Conservation (phyloP, 345 rosid species). For the Euclidium syriacum region DNA sequence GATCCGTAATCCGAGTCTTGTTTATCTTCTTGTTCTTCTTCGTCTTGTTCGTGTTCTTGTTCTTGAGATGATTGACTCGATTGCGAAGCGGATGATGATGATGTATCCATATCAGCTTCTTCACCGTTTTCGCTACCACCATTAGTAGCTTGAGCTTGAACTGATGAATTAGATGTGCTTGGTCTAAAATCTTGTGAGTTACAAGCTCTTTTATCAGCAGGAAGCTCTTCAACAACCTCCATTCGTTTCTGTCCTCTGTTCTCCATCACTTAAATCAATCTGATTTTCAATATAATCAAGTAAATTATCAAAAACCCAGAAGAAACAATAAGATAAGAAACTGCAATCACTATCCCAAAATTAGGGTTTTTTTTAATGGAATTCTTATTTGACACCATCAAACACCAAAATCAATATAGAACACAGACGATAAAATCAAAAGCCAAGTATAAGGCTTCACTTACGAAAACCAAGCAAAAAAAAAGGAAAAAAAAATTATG, state of each 20-base stretch:
- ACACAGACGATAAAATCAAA: slow-evolving; percentile 2
- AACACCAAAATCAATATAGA: slow-evolving; percentile 3
- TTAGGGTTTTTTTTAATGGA: background rate
- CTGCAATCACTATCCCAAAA: slow-evolving; percentile 8
- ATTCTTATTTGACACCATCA: background rate
- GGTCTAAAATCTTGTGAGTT: slow-evolving; percentile 71
- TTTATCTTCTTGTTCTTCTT: slow-evolving; percentile 74
- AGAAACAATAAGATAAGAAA: background rate
- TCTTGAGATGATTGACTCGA: slow-evolving; percentile 80
- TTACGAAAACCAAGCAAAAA: background rate
- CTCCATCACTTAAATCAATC: slow-evolving; percentile 43
- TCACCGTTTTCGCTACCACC: slow-evolving; percentile 42
- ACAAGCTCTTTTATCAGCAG: slow-evolving; percentile 96
- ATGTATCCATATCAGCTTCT: slow-evolving; percentile 84
- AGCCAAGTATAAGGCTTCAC: slow-evolving; percentile 12
- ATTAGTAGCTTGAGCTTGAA: slow-evolving; percentile 49
- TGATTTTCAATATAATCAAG: background rate
- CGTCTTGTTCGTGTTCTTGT: slow-evolving; percentile 69
- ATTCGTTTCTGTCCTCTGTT: slow-evolving; percentile 89
- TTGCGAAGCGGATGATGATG: slow-evolving; percentile 80
- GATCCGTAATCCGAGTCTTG: slow-evolving; percentile 73
- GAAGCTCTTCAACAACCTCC: slow-evolving; percentile 66
- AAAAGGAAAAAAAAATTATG: background rate
- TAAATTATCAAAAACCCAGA: background rate
- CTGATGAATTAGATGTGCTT: slow-evolving; percentile 63